phyloP scores from a whole-genome alignment of 2,329 filamentous ascomycete species.

The Alternaria arbusti region DNA sequence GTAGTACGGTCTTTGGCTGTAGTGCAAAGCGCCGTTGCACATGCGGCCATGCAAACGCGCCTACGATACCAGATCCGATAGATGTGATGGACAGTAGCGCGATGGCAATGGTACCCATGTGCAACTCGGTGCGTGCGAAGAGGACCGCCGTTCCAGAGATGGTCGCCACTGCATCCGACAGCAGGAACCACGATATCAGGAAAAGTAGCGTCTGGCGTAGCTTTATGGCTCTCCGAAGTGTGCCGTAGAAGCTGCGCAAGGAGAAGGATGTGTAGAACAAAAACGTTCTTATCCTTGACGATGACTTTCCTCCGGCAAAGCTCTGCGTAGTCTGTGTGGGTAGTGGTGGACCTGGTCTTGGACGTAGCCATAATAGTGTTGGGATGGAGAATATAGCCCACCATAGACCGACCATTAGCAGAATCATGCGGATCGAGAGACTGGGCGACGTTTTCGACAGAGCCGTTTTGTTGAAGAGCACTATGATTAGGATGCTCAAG shows the following conservation, averaged over 20 bases:
- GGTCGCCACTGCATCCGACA: constrained; percentile 91
- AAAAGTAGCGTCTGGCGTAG: constrained; percentile 77
- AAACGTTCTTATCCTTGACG: constrained; percentile 35
- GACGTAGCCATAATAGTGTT: constrained; percentile 80
- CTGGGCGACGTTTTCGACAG: constrained; percentile 71
- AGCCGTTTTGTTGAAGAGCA: constrained; percentile 54
- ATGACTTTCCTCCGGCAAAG: constrained; percentile 8
- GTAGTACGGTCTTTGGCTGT: constrained; percentile 79
- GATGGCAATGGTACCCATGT: constrained; percentile 84
- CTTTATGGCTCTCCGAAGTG: constrained; percentile 71
- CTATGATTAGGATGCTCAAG: constrained; percentile 74
- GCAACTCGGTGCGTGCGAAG: constrained; percentile 87
- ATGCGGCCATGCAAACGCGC: constrained; percentile 85
- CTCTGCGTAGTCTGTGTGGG: constrained; percentile 26
- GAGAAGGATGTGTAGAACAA: constrained; percentile 78
- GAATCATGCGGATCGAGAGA: constrained; percentile 79
- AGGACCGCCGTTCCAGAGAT: constrained; percentile 93
- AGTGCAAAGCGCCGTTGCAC: constrained; percentile 72
- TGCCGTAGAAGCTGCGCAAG: constrained; percentile 82
- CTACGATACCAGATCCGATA: constrained; percentile 81
- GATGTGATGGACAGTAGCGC: constrained; percentile 90
- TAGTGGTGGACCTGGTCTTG: constrained; percentile 84
- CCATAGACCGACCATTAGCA: constrained; percentile 84
- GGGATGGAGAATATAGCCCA: constrained; percentile 89
- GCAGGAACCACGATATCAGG: constrained; percentile 84